Evolutionary conservation across 176 grass and related monocot species (phyloP).

Genomic region (Sorghum bicolor): DNA sequence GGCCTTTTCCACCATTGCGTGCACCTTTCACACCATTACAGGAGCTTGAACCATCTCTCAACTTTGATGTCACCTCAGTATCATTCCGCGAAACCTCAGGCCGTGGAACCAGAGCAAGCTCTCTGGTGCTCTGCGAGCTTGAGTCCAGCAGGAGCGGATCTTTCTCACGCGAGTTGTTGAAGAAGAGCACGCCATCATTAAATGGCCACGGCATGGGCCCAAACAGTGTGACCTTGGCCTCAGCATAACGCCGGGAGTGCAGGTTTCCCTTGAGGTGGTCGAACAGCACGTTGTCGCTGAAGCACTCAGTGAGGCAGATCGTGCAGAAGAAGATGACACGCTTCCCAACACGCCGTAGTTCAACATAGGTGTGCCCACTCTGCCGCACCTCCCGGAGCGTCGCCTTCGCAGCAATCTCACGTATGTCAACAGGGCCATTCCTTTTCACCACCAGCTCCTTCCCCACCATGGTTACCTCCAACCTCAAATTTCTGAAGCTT

Average conservation of each 20-base stretch:
- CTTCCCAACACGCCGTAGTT: conserved; percentile 70
- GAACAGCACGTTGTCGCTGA: conserved; percentile 87
- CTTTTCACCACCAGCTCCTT: conserved; percentile 61
- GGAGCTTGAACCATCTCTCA: conserved; percentile 39
- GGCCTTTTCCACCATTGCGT: not conserved
- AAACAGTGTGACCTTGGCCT: conserved; percentile 88
- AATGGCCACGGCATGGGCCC: conserved; percentile 95
- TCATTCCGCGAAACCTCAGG: conserved; percentile 21
- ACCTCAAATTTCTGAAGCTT: not conserved
- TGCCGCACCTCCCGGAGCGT: conserved; percentile 84
- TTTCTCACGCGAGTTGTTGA: conserved; percentile 52
- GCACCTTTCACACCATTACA: conserved; percentile 20
- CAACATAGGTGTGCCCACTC: conserved; percentile 85
- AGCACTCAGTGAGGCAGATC: conserved; percentile 93
- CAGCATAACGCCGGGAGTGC: conserved; percentile 58
- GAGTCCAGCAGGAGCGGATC: conserved; percentile 41
- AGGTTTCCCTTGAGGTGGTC: conserved; percentile 90
- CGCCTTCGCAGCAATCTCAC: conserved; percentile 74
- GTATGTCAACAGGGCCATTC: conserved; percentile 67
- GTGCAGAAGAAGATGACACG: conserved; percentile 97
- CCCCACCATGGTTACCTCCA: conserved; percentile 59
- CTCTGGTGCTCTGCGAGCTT: conserved; percentile 35
- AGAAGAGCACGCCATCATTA: conserved; percentile 94
- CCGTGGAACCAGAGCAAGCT: conserved; percentile 53
- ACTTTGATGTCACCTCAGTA: conserved; percentile 48